Evolutionary conservation across 371 early-diverging fungal genomes (phyloP), one percentile per base, ranked within the genome.

Genomic region (Rhizopus microsporus): DNA sequence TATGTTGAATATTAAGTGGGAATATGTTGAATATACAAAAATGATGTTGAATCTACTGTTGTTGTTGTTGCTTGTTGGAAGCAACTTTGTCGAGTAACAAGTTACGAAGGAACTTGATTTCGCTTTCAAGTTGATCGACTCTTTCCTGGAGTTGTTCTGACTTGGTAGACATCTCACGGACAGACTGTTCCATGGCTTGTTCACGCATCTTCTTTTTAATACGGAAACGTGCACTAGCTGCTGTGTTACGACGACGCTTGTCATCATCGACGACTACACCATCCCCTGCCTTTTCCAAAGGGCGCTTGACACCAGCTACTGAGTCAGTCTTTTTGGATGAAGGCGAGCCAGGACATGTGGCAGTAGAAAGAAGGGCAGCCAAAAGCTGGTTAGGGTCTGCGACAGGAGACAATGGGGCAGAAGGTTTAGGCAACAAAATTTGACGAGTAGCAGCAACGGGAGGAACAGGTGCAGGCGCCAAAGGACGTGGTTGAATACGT

Each of bases 181-280:
- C 93, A 1, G 88, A 88, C 43, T 81, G 78, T 74, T 94, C 93
- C 51, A 95, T 77, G 10, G 85, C 88, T 81, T 92, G 88, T 70
- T 96, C 96, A 47, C 90, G 84, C 63, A 82, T 56, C 72, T 93
- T 92, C 76, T 96, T 97, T 84, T 94, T 93, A 37, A 92, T 81
- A 7, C 97, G 87, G 86, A 97, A 97, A 31, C 97, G 82, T 6
- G 96, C 96, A 7, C 93, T 93, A 0, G 97, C 97, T 10, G 90
- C 93, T 3, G 96, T 97, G 78, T 97, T 97, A 23, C 96, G 83
- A 31, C 88, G 80, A 45, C 97, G 86, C 72, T 95, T 95, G 68
- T 94, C 96, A 51, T 87, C 90, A 56, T 86, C 87, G 16, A 55
- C 53, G 5, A 4, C 17, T 15, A 39, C 43, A 5, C n/a, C 30